phyloP scores from a whole-genome alignment of 345 rosid genomes.

The Triadica sebifera region DNA sequence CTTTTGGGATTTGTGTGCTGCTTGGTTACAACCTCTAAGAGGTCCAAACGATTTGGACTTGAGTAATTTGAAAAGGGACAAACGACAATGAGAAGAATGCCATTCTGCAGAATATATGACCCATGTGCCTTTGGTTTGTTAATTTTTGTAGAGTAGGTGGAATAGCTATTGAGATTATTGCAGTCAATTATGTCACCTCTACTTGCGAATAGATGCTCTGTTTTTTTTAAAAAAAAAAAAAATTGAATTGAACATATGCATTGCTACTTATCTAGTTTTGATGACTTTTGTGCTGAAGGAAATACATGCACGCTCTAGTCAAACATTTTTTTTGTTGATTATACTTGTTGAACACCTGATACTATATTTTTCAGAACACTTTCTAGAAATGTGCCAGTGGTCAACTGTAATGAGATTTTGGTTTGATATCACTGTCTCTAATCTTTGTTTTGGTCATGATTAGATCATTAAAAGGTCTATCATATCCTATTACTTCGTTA shows the following conservation, averaged over 20 bases:
- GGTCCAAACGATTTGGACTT: slow-evolving; percentile 23
- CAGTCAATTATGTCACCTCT: background rate
- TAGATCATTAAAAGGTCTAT: slow-evolving; percentile 1
- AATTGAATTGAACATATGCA: too few species aligned
- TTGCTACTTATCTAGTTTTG: background rate
- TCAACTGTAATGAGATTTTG: background rate
- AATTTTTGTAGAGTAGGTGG: too few species aligned
- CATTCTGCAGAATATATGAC: background rate
- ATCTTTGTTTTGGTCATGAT: background rate
- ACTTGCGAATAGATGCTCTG: too few species aligned
- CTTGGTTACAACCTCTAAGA: slow-evolving; percentile 16
- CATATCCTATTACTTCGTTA: background rate
- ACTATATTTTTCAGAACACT: background rate
- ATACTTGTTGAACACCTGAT: background rate
- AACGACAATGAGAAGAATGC: slow-evolving; percentile 16
- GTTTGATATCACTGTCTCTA: background rate
- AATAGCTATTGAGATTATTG: background rate
- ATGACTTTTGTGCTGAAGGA: background rate
- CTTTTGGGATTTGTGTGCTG: slow-evolving; percentile 18
- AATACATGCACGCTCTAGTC: slow-evolving; percentile 3
- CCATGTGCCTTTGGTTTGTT: too few species aligned
- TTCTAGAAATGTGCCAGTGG: background rate
- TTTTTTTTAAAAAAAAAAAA: too few species aligned
- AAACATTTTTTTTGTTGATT: background rate
- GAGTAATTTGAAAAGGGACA: slow-evolving; percentile 17